These are phyloP conservation scores for Schoenoplectus tabernaemontani DNA, from an alignment of 202 grass and related monocot genomes.

Conservation along the genomic window DNA sequence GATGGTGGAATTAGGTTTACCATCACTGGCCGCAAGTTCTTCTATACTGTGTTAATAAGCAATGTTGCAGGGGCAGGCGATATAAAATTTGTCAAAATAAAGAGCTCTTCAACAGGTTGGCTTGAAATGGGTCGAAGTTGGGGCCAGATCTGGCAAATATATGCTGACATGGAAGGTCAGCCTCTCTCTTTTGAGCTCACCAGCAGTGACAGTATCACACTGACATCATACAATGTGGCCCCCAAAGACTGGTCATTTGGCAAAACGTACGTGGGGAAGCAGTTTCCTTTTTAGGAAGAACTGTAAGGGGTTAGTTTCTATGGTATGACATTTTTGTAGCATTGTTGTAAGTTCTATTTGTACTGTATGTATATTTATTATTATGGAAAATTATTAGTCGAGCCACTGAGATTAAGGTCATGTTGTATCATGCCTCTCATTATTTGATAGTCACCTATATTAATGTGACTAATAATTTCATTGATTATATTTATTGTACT, in stretches of 20 bases:
- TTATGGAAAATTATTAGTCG: conserved; percentile 4
- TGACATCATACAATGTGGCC: conserved; percentile 60
- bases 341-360: conserved; percentile 26
- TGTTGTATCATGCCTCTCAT: background rate
- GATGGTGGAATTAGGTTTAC: conserved; percentile 68
- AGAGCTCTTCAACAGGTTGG: conserved; percentile 81
- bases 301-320: conserved; percentile 14
- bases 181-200: conserved; percentile 83
- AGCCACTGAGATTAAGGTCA: background rate
- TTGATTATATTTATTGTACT: background rate
- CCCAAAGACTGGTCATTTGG: conserved; percentile 78
- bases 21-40: conserved; percentile 56
- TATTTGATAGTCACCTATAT: background rate
- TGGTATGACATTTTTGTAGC: conserved; percentile 29
- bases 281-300: conserved; percentile 63
- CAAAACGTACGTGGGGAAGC: conserved; percentile 78
- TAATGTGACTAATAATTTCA: background rate
- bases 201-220: conserved; percentile 51
- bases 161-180: conserved; percentile 54
- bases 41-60: conserved; percentile 73
- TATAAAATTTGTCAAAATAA: conserved; percentile 67
- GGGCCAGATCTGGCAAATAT: conserved; percentile 98
- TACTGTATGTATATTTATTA: conserved; percentile 15
- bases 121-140: conserved; percentile 85
- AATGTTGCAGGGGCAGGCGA: conserved; percentile 86